Evolutionary conservation across 208 protist genomes (phyloP).

Genomic region (Trichomonas gallinae): DNA sequence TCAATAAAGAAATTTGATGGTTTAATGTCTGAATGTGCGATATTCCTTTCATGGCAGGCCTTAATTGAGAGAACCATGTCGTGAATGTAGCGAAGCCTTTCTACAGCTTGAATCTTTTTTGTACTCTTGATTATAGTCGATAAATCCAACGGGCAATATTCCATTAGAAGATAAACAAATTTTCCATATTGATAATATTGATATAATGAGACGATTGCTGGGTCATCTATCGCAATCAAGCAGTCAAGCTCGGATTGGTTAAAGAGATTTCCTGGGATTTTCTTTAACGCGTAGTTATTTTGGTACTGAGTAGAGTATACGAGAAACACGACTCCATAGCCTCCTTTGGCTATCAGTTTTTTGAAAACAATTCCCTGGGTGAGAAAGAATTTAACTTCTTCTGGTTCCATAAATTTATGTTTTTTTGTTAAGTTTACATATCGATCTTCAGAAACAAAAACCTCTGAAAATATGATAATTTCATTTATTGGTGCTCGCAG

Average conservation of each 20-base stretch:
- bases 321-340: background rate
- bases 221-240: background rate
- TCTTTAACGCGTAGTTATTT: background rate
- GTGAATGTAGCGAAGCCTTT: conserved; percentile 12
- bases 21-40: conserved; percentile 49
- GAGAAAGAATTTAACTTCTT: background rate
- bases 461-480: no score
- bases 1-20: background rate
- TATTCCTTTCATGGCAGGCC: conserved; percentile 46
- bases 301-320: background rate
- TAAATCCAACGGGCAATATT: background rate
- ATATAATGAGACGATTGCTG: background rate
- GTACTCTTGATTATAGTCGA: background rate
- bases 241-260: background rate
- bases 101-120: background rate
- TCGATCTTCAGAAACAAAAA: no score
- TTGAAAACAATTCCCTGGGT: background rate
- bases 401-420: background rate
- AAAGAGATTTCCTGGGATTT: background rate
- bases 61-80: conserved; percentile 45
- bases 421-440: no score
- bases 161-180: background rate
- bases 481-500: no score
- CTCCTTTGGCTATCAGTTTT: background rate
- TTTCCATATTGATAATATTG: background rate